Evolutionary conservation across 139 green algal genomes (phyloP).

Genomic region (Coelastrella sp.): DNA sequence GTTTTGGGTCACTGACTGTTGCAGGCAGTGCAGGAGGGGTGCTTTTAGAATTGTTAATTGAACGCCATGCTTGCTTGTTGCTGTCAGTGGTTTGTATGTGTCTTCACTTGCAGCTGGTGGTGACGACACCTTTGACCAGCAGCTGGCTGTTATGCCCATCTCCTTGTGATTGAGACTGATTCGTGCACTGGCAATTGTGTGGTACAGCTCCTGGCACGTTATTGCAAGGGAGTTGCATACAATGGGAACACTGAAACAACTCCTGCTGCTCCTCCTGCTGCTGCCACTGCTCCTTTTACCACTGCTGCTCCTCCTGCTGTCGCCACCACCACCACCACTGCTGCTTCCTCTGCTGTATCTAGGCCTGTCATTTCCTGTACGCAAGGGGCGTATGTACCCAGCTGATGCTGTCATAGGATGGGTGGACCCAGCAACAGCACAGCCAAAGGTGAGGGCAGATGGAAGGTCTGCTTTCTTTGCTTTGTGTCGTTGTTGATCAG

Average conservation of each 20-base stretch:
- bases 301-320: not conserved
- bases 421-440: not conserved
- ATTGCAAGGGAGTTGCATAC: too few relatives aligned
- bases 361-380: not conserved
- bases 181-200: too few relatives aligned
- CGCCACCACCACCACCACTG: not conserved
- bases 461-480: not conserved
- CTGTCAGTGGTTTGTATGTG: not conserved
- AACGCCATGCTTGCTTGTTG: too few relatives aligned
- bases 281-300: not conserved
- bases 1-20: too few relatives aligned
- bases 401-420: slow-evolving; percentile 34
- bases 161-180: too few relatives aligned
- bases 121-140: too few relatives aligned
- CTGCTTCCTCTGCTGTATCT: not conserved
- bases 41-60: not conserved
- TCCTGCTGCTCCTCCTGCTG: too few relatives aligned
- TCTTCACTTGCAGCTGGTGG: not conserved
- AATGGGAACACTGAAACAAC: too few relatives aligned
- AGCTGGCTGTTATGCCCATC: too few relatives aligned
- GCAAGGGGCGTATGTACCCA: not conserved
- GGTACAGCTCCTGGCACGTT: too few relatives aligned
- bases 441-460: slow-evolving; percentile 10
- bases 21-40: too few relatives aligned
- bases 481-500: too few relatives aligned